Evolutionary conservation across 495 filamentous ascomycete genomes (phyloP).

Genomic region (Xylaria longipes): DNA sequence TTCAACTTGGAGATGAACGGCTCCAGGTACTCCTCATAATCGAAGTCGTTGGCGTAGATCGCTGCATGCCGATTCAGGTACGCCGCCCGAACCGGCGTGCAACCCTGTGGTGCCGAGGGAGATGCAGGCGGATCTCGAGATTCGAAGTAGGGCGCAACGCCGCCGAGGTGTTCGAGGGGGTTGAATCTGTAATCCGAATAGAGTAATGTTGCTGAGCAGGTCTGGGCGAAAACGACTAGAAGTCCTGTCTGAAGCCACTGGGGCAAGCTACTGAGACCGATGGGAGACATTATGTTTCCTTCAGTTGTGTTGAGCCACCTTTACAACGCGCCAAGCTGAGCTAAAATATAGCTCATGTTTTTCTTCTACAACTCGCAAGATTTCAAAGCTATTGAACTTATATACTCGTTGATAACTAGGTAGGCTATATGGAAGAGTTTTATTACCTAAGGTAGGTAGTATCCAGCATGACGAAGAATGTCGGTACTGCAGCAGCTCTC

Average conservation of each 20-base stretch:
- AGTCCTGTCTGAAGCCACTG: conserved; percentile 13
- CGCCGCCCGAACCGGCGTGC: conserved; percentile 46
- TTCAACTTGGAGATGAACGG: conserved; percentile 53
- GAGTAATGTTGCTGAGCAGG: conserved; percentile 34
- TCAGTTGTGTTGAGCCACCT: background rate
- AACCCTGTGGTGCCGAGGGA: conserved; percentile 47
- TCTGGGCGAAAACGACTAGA: conserved; percentile 10
- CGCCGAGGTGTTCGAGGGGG: conserved; percentile 55
- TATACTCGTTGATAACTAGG: background rate
- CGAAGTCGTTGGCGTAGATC: conserved; percentile 57
- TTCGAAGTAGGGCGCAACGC: conserved; percentile 57
- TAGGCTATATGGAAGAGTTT: background rate
- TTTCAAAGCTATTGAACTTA: background rate
- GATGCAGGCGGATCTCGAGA: conserved; percentile 50
- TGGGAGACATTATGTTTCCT: background rate
- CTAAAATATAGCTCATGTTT: background rate
- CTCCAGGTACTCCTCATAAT: conserved; percentile 54
- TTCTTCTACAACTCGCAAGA: background rate
- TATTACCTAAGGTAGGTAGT: background rate
- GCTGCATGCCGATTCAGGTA: conserved; percentile 56
- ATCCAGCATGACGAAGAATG: background rate
- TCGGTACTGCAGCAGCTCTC: background rate
- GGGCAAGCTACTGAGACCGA: background rate
- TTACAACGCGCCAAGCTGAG: background rate
- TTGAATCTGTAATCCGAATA: conserved; percentile 50